Evolutionary conservation across 805 yeast genomes (phyloP), one percentile per base, ranked within the genome.

Genomic region (Peterozyma toletana): DNA sequence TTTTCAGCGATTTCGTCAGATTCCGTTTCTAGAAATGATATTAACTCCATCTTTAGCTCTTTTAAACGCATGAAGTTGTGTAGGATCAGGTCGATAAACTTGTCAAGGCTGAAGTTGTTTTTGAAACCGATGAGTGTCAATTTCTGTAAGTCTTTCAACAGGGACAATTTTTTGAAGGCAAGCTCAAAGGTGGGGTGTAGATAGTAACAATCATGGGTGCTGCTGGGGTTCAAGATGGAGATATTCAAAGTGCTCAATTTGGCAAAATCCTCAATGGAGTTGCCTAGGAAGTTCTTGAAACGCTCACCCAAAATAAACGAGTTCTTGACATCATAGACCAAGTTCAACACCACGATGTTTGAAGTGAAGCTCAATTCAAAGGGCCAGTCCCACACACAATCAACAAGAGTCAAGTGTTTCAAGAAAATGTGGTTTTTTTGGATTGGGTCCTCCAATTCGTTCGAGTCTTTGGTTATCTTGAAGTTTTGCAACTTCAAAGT

Each of bases 341-440:
- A 48, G 11, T 48, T 49, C 18, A 63, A 44, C n/a, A 46, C 44
- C 15, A 49, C 52, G 62, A 51, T 16, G 49, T 49, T 14, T 49
- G 46, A 17, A 49, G 49, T 62, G 42, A 61, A 60, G 30, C 51
- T 51, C 37, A 75, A 53, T 15, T 67, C 62, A 51, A 77, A 77
- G 1, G 83, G 83, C 48, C 74, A 77, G 46, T 72, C 73, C 82
- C 83, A 77, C 1, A 71, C 67, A 55, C 83, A 77, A 48, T 76
- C 64, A 11, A 54, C 49, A 4, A 77, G 50, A 3, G 53, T 48
- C 21, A 75, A 49, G 2, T 49, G 50, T 5, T 51, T 50, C 29
- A 69, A 51, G 1, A 48, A 34, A 5, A 55, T 51, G 2, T 54
- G 48, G 10, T 52, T 41, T 1, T 48, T 53, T 7, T 50, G 52